Evolutionary conservation across 2,329 filamentous ascomycete species (phyloP).

Genomic region (Emmonsiellopsis sp.): DNA sequence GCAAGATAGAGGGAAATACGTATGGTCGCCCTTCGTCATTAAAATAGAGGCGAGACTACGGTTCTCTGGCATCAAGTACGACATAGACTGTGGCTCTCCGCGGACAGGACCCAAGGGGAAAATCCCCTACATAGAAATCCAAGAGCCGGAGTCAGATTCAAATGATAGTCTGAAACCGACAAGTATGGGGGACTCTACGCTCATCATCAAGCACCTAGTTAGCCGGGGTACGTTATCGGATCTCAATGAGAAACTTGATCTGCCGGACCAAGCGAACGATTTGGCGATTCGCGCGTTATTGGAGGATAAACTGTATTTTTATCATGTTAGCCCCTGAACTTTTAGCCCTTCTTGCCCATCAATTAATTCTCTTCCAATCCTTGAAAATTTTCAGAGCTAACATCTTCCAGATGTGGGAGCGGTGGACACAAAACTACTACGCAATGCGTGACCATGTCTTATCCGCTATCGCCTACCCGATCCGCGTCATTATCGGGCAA

Average conservation of each 20-base stretch:
- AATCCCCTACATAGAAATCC: slow-evolving; percentile 45
- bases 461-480: slow-evolving; percentile 40
- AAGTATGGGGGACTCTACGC: slow-evolving; percentile 41
- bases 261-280: slow-evolving; percentile 37
- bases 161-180: slow-evolving; percentile 2
- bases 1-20: slow-evolving; percentile 24
- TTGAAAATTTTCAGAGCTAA: not conserved
- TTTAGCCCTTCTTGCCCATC: not conserved
- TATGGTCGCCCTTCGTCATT: slow-evolving; percentile 53
- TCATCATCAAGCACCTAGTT: slow-evolving; percentile 44
- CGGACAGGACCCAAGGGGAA: slow-evolving; percentile 46
- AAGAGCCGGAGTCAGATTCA: not conserved
- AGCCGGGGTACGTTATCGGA: slow-evolving; percentile 35
- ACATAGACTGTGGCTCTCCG: slow-evolving; percentile 35
- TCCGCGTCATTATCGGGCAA: slow-evolving; percentile 43
- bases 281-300: slow-evolving; percentile 45
- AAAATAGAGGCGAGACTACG: slow-evolving; percentile 56
- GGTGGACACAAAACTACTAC: slow-evolving; percentile 52
- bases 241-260: slow-evolving; percentile 37
- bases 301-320: slow-evolving; percentile 54
- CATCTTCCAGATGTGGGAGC: slow-evolving; percentile 36
- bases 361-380: not conserved
- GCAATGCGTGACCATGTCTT: slow-evolving; percentile 47
- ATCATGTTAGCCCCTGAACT: slow-evolving; percentile 28
- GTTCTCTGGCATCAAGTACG: slow-evolving; percentile 42